Evolutionary conservation across 2,329 filamentous ascomycete species (phyloP), one percentile per base, ranked within the genome.

Genomic region (Proliferodiscus dingleyae): DNA sequence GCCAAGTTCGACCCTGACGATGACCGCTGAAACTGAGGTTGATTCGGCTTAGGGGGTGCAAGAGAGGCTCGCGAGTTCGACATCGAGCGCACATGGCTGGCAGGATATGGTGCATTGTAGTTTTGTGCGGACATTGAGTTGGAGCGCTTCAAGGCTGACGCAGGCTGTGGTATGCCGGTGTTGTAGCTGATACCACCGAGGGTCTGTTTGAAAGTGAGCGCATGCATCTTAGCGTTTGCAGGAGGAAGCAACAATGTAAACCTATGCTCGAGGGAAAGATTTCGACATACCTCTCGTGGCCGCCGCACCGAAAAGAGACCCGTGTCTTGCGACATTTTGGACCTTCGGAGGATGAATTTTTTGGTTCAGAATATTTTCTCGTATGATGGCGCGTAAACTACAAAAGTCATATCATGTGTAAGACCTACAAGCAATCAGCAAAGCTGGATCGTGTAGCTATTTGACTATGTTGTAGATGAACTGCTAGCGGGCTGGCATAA

Each of bases 131-230:
- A 81, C 57, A 81, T 82, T 10, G 89, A 90, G 62, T 83, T 93
- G 23, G 87, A 86, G 66, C 93, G 87, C 73, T 98, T 98, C 77
- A 98, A 85, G 32, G 89, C 88, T 32, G 91, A 97, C 22, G 87
- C 78, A 7, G 93, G 91, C 69, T 95, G 89, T 16, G 93, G 93
- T 52, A 98, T 87, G 18, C 81, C 80, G 16, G 87, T 86, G 66
- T 89, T 91, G 66, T 83, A 81, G 65, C 81, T 91, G 62, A 95
- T 81, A 10, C 83, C 83, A 54, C 85, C 90, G 49, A 97, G 80
- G 43, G 93, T 96, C 89, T 94, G 66, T 52, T 54, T 49, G 32
- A 19, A 37, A 37, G 36, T 56, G 50, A 55, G 51, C 37, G 40
- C 26, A 30, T 37, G 29, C 10, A 36, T n/a, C 23, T 40, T 36